phyloP scores from a whole-genome alignment of 1,139 yeast species.

The Pichia sp. region DNA sequence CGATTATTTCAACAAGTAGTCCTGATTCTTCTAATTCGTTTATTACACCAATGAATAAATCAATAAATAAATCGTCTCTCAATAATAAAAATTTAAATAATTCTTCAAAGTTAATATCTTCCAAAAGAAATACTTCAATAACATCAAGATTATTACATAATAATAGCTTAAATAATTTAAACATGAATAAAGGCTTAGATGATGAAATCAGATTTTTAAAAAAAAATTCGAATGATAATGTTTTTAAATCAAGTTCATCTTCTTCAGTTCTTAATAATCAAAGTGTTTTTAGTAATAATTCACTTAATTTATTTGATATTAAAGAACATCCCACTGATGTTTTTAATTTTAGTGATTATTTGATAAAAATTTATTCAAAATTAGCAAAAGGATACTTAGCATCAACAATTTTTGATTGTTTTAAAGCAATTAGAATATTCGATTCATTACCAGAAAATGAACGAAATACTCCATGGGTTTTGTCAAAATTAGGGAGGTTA shows the following conservation, averaged over 20 bases:
- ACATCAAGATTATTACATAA: constrained; percentile 14
- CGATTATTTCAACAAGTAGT: constrained; percentile 7
- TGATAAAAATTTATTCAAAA: constrained; percentile 47
- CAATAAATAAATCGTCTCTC: background rate
- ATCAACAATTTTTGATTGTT: constrained; percentile 66
- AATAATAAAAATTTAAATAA: too few relatives aligned
- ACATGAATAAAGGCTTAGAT: background rate
- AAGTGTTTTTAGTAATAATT: background rate
- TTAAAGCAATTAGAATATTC: constrained; percentile 67
- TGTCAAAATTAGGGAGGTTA: constrained; percentile 69
- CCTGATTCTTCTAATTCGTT: constrained; percentile 10
- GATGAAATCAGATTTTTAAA: background rate
- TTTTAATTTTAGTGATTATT: constrained; percentile 25
- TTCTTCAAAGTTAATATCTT: too few relatives aligned
- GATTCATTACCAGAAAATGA: constrained; percentile 60
- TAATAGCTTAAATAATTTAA: background rate
- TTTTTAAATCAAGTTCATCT: background rate
- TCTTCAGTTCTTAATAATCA: too few relatives aligned
- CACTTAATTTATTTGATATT: constrained; percentile 1
- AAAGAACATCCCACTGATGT: background rate
- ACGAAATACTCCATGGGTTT: constrained; percentile 77
- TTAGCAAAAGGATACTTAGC: constrained; percentile 65
- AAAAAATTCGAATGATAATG: background rate
- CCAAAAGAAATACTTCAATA: constrained; percentile 8
- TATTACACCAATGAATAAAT: constrained; percentile 9